Base-by-base conservation (phyloP, 176 grass and related monocot genomes). In the Musa troglodytarum region DNA sequence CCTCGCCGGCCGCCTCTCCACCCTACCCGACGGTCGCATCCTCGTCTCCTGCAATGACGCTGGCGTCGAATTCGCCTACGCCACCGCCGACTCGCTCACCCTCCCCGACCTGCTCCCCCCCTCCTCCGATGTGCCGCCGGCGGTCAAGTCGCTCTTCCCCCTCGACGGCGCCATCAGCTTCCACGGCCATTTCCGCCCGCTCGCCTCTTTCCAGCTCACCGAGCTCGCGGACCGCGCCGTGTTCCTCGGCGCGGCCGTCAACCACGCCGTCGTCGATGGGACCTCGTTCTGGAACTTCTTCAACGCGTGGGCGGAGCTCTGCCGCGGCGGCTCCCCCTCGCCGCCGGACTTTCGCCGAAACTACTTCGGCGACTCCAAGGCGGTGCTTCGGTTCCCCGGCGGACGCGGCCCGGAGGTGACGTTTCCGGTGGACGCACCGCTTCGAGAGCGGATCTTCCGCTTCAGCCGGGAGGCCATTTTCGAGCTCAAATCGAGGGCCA, bases 211-310 rank as follows among this genome's bases (percentile, higher is more conserved):
- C 81, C 91, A 94, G 84, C 81, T 99, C 65, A 99, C 91, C n/a
- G 86, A 87, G 76, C 86, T 99, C 15, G 81, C 86, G 0, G 91
- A 99, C 69, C 88, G 88, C 72, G 78, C 82, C 75, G 59, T 99
- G 65, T 99, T 99, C 78, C 83, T 99, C 59, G 95, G 91, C 80
- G 81, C 87, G 73, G 82, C 76, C 53, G 86, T 89, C 69, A 91
- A 83, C 87, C 94, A 98, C 83, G 88, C 90, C 55, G 73, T 98
- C 72, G 86, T 93, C 34, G 95, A 99, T 74, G 90, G 91, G 10
- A 99, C 95, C 67, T 99, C 95, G 50, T 94, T 99, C 49, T 99
- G 95, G 95, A 83, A 92, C 75, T 92, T 99, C 74, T 87, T 89
- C 28, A 99, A 99, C 69, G 71, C 83, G 54, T 99, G 95, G 95